Percentiles rank a stretch among this genome's conserved stretches.
phyloP scores from a whole-genome alignment of 768 basidiomycete species.

The Rhizopogon rudus region DNA sequence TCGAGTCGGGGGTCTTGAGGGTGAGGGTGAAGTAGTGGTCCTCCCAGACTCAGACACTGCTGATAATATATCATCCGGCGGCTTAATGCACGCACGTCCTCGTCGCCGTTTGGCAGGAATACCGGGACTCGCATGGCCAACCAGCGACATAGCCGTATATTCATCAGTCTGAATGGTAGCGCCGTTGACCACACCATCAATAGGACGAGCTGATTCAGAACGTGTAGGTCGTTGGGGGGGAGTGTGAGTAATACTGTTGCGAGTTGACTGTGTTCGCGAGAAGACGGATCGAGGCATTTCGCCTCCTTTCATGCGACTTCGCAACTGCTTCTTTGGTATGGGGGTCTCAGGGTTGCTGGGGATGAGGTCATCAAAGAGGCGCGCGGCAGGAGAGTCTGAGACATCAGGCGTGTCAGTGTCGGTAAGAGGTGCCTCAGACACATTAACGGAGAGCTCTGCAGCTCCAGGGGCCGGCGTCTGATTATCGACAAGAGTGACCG shows the following conservation, averaged over 20 bases:
- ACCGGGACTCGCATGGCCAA: neutral
- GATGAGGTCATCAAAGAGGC: slow-evolving; percentile 28
- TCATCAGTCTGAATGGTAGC: slow-evolving; percentile 7
- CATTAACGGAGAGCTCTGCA: slow-evolving; percentile 9
- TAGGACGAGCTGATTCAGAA: slow-evolving; percentile 15
- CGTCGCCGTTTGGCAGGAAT: slow-evolving; percentile 27
- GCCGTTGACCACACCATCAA: slow-evolving; percentile 6
- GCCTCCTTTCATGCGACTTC: slow-evolving; percentile 11
- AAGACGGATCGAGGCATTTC: slow-evolving; percentile 6
- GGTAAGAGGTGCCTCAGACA: slow-evolving; percentile 7
- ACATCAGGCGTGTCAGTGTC: neutral
- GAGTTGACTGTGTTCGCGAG: slow-evolving; percentile 11
- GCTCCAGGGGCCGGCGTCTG: slow-evolving; percentile 18
- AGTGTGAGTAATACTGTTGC: neutral
- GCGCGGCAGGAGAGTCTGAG: slow-evolving; percentile 19
- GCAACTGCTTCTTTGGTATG: slow-evolving; percentile 11
- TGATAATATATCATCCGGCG: slow-evolving; percentile 4
- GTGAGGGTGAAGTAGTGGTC: slow-evolving; percentile 5
- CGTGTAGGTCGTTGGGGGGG: slow-evolving; percentile 7
- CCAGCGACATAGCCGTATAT: neutral
- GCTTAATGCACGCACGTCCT: slow-evolving; percentile 24
- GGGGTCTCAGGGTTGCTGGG: slow-evolving; percentile 11
- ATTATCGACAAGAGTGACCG: slow-evolving; percentile 13
- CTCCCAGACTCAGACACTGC: neutral
- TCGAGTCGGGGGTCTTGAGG: slow-evolving; percentile 20